Conservation (phyloP, 768 basidiomycete species). For the Hericium coralloides region DNA sequence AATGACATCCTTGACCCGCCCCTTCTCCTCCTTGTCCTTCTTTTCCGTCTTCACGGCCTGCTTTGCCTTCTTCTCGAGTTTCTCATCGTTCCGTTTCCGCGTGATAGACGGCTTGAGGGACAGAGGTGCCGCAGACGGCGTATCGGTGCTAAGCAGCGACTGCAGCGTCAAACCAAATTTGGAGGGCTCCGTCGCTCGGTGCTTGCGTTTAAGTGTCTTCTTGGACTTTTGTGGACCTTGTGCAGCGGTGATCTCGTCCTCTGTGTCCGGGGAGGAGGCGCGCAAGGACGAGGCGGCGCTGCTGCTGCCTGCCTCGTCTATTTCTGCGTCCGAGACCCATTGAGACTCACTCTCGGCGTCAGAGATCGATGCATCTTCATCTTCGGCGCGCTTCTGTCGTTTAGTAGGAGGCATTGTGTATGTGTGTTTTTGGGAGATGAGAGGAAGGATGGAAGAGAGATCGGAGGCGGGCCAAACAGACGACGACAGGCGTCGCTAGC, state of each 20-base stretch:
- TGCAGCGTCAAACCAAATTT: constrained; percentile 72
- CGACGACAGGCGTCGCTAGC: neutral
- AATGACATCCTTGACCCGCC: constrained; percentile 59
- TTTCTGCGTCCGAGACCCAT: constrained; percentile 19
- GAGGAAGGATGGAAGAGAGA: constrained; percentile 7
- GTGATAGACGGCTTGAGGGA: constrained; percentile 72
- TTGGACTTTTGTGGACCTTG: constrained; percentile 55
- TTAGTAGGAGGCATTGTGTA: constrained; percentile 38
- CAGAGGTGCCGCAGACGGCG: constrained; percentile 61
- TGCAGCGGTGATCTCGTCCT: constrained; percentile 52
- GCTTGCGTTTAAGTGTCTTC: constrained; percentile 77
- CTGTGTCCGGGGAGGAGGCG: constrained; percentile 34
- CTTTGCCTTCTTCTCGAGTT: constrained; percentile 61
- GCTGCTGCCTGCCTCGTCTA: constrained; percentile 16
- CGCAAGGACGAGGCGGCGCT: constrained; percentile 9
- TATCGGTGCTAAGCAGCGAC: constrained; percentile 59
- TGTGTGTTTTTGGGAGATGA: constrained; percentile 14
- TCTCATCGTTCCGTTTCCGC: constrained; percentile 65
- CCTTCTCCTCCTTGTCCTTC: constrained; percentile 66
- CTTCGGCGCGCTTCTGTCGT: constrained; percentile 36
- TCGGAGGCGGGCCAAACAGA: neutral
- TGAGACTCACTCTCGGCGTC: constrained; percentile 9
- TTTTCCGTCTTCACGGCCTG: constrained; percentile 62
- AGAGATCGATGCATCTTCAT: constrained; percentile 9
- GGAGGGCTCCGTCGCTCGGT: constrained; percentile 65